Percentiles rank a stretch among this genome's conserved stretches.
These are phyloP conservation scores for Jamesozyma piceae DNA, from an alignment of 805 yeast species.

Conservation along the genomic window DNA sequence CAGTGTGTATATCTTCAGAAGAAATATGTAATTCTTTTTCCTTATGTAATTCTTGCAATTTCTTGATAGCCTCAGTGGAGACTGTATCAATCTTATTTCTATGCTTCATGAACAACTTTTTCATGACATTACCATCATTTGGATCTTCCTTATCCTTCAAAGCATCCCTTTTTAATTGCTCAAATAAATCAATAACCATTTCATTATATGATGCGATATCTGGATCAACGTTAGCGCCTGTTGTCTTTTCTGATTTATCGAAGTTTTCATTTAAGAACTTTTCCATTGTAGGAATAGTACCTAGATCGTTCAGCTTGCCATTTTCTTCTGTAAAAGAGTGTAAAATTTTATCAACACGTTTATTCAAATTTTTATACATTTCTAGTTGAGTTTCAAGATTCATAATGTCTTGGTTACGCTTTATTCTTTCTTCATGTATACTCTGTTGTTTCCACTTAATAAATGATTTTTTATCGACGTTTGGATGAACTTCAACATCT, in stretches of 20 bases:
- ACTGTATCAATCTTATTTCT: conserved; percentile 61
- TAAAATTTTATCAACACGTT: conserved; percentile 60
- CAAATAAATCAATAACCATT: conserved; percentile 83
- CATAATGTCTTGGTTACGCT: conserved; percentile 68
- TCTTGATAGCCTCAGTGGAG: conserved; percentile 51
- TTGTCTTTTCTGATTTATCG: conserved; percentile 51
- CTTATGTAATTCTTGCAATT: conserved; percentile 53
- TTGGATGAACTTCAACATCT: conserved; percentile 95
- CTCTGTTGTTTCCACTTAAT: conserved; percentile 96
- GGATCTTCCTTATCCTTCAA: conserved; percentile 38
- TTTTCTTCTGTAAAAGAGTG: conserved; percentile 33
- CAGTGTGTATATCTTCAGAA: conserved; percentile 85
- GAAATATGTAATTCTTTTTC: conserved; percentile 73
- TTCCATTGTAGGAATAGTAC: conserved; percentile 27
- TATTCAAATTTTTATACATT: conserved; percentile 70
- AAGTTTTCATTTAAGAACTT: conserved; percentile 41
- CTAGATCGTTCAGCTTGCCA: conserved; percentile 15
- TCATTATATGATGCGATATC: conserved; percentile 67
- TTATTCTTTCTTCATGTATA: conserved; percentile 84
- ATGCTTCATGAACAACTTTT: conserved; percentile 42
- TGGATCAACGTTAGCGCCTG: conserved; percentile 35
- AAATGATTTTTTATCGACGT: conserved; percentile 88
- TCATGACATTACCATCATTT: conserved; percentile 32
- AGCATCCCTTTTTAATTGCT: conserved; percentile 61
- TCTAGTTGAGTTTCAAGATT: conserved; percentile 66